A percentile compares a stretch with the other conserved stretches of the same genome.
These are phyloP conservation scores for Calocybe gangraenosa DNA, from an alignment of 768 basidiomycete species.

Conservation along the genomic window DNA sequence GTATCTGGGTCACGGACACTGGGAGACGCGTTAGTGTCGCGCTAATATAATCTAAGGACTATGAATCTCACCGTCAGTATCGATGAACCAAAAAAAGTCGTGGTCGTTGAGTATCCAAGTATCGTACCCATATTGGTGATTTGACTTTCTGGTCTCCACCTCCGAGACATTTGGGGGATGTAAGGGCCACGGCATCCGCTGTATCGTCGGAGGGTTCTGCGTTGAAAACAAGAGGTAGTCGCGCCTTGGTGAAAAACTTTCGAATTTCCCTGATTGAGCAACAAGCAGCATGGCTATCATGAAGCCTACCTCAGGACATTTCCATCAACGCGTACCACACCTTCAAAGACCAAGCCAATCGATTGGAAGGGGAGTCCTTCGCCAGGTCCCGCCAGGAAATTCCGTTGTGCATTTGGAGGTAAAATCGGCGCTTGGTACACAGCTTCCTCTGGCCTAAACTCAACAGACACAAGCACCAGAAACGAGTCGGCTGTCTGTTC, in stretches of 20 bases:
- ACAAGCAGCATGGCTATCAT: neutral
- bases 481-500: constrained; percentile 77
- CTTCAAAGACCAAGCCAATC: constrained; percentile 71
- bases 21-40: neutral
- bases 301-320: constrained; percentile 57
- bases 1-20: constrained; percentile 70
- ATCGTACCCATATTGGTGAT: constrained; percentile 46
- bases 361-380: constrained; percentile 69
- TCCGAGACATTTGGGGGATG: constrained; percentile 32
- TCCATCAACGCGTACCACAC: constrained; percentile 78
- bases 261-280: neutral
- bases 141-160: constrained; percentile 27
- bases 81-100: constrained; percentile 72
- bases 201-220: constrained; percentile 66
- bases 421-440: constrained; percentile 54
- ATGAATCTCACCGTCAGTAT: constrained; percentile 54
- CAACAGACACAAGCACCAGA: constrained; percentile 69
- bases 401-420: constrained; percentile 53
- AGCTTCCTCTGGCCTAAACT: constrained; percentile 48
- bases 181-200: constrained; percentile 81
- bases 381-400: constrained; percentile 77
- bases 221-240: constrained; percentile 73
- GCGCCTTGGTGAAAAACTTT: constrained; percentile 72
- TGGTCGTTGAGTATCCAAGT: constrained; percentile 68
- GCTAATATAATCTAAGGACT: neutral